These are phyloP conservation scores for Saccharomyces uvarum DNA, from an alignment of 1,139 yeast species.

Conservation along the genomic window DNA sequence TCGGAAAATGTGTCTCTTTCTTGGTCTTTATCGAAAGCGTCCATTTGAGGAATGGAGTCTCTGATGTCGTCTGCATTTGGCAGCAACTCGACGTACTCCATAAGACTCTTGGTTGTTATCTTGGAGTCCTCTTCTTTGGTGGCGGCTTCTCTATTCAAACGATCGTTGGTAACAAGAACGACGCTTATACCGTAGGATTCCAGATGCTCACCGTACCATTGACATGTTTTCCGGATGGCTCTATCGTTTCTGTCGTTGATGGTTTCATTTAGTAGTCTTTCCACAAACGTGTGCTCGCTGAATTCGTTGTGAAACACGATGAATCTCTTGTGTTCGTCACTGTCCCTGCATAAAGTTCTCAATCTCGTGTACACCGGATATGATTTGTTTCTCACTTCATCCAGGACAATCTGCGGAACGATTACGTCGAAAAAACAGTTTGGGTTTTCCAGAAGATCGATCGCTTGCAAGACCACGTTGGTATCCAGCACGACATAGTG, in stretches of 20 bases:
- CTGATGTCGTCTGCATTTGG: constrained; percentile 71
- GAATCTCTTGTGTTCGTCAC: constrained; percentile 72
- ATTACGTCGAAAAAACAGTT: constrained; percentile 81
- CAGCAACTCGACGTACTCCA: constrained; percentile 60
- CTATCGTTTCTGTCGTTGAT: constrained; percentile 90
- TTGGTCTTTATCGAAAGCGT: constrained; percentile 23
- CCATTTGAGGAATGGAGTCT: constrained; percentile 67
- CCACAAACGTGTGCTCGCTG: constrained; percentile 58
- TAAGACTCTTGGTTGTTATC: constrained; percentile 48
- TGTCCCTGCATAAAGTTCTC: constrained; percentile 52
- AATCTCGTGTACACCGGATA: constrained; percentile 82
- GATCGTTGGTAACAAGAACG: constrained; percentile 72
- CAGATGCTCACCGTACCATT: constrained; percentile 69
- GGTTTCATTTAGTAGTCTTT: constrained; percentile 56
- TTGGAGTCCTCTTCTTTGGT: constrained; percentile 36
- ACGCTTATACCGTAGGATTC: constrained; percentile 41
- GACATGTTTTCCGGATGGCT: constrained; percentile 69
- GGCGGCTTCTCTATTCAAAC: constrained; percentile 57
- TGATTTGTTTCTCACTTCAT: constrained; percentile 83
- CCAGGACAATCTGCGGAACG: constrained; percentile 87
- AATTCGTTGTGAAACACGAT: constrained; percentile 93
- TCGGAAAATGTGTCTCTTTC: constrained; percentile 38
- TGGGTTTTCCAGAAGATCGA: constrained; percentile 76
- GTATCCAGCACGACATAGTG: constrained; percentile 87
- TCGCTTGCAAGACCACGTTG: constrained; percentile 79